Base-by-base conservation (phyloP, 2,329 filamentous ascomycete species). In the Cryphonectria naterciae region DNA sequence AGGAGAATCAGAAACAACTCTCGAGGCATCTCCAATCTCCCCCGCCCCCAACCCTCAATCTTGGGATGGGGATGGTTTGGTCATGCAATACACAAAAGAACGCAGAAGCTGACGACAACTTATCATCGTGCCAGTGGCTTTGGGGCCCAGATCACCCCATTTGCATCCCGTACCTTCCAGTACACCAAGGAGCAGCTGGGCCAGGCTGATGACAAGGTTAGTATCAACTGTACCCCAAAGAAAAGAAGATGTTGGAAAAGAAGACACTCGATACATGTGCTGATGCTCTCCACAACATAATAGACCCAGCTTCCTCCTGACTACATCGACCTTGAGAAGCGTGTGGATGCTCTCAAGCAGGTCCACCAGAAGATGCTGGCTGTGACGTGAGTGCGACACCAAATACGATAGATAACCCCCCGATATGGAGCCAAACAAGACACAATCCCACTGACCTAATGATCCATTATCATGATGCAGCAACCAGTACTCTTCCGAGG, bases 291-390 rank as follows among this genome's bases (percentile, higher is more conserved):
- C 28, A 17, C 13, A 19, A 68, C 49, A 67, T 69, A 73, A 73
- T 77, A 97, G 94, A 99, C 96, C 74, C 92, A 98, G 84, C 93
- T 99, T 60, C 96, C 96, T 62, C 92, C 95, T 76, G 96, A 98
- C 83, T 99, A 99, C 83, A 93, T 98, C 80, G 95, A 98, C 83
- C 92, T 99, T 73, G 96, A 99, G 89, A 98, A 98, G 89, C 92
- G 95, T 75, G 94, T 98, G 78, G 96, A 99, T 89, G 96, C 96
- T 72, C 86, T 99, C 80, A 98, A 97, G 87, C 91, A 93, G 80
- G 96, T 97, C 72, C 96, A 99, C 83, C 94, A 97, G 85, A 97
- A 97, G 86, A 93, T 99, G 87, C 90, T 99, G 74, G 90, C 94
- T 76, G 96, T 98, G 80, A 99, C 96, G 93, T 97, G 86, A 84